Conservation (phyloP, 164 flowering plant genomes). For the Protea cynaroides region DNA sequence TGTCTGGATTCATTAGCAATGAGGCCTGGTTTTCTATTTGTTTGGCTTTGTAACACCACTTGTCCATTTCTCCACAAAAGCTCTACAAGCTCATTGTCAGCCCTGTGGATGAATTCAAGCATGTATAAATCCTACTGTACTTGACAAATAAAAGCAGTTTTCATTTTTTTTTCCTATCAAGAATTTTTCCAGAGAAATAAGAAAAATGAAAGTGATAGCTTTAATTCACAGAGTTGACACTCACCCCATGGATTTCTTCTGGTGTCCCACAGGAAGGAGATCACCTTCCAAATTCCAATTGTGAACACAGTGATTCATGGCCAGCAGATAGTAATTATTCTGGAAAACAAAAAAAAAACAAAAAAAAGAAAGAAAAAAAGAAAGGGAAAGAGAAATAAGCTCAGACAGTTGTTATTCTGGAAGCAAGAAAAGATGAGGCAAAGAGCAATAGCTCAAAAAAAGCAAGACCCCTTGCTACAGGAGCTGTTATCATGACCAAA, state of each 20-base stretch:
- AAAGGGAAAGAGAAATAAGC: no score
- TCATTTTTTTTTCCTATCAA: not conserved
- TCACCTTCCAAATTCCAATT: slow-evolving; percentile 46
- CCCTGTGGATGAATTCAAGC: slow-evolving; percentile 22
- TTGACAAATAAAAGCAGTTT: not conserved
- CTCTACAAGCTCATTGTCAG: slow-evolving; percentile 49
- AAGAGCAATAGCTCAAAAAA: not conserved
- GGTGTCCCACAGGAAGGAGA: slow-evolving; percentile 23
- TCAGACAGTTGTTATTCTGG: slow-evolving; percentile 2
- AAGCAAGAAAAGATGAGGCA: not conserved
- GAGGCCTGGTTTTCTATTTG: slow-evolving; percentile 24
- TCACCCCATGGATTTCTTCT: slow-evolving; percentile 37
- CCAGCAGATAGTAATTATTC: slow-evolving; percentile 4
- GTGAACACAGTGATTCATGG: slow-evolving; percentile 43
- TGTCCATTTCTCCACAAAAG: slow-evolving; percentile 66
- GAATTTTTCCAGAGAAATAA: not conserved
- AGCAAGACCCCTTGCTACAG: not conserved
- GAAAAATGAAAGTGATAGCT: no score
- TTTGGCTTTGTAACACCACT: slow-evolving; percentile 53
- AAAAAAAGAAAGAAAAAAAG: no score
- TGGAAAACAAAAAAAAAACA: not conserved
- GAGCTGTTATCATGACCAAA: not conserved
- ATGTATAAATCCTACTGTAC: not conserved
- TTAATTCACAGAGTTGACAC: slow-evolving; percentile 5
- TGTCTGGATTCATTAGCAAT: slow-evolving; percentile 27